A percentile compares a stretch with the other conserved stretches of the same genome.
Conservation (phyloP, 495 filamentous ascomycete genomes). For the Penicillium roqueforti region DNA sequence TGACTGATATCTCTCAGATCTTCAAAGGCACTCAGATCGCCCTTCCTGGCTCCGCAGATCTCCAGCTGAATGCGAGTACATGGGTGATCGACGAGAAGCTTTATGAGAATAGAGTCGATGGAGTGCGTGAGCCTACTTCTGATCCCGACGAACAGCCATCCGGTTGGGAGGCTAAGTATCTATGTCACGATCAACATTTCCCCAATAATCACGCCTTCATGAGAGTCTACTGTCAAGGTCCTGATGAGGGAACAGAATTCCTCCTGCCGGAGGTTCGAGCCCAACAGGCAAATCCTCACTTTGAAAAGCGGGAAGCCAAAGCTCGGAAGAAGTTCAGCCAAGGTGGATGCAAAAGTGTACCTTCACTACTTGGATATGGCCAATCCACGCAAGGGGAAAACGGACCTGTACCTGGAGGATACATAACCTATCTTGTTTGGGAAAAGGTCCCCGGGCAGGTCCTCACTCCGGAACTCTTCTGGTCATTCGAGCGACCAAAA, state of each 20-base stretch:
- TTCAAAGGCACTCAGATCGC: constrained; percentile 3
- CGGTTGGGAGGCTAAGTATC: constrained; percentile 1
- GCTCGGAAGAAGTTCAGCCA: neutral
- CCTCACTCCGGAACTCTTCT: neutral
- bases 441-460: constrained; percentile 1
- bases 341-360: constrained; percentile 5
- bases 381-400: constrained; percentile 3
- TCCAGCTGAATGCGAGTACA: constrained; percentile 1
- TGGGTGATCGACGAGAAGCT: constrained; percentile 4
- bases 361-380: constrained; percentile 5
- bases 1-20: constrained; percentile 4
- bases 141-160: constrained; percentile 1
- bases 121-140: constrained; percentile 2
- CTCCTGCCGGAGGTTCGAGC: neutral
- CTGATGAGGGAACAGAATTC: constrained; percentile 2
- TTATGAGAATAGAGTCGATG: constrained; percentile 6
- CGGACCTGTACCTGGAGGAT: constrained; percentile 6
- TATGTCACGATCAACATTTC: neutral
- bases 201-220: neutral
- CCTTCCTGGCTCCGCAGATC: constrained; percentile 2
- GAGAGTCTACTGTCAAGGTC: constrained; percentile 3
- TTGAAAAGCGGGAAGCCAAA: neutral
- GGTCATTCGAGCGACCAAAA: constrained; percentile 1
- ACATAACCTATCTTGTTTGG: constrained; percentile 6
- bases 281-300: constrained; percentile 1